Base-by-base conservation (phyloP, 2,329 filamentous ascomycete genomes). In the Aspergillus sp. region DNA sequence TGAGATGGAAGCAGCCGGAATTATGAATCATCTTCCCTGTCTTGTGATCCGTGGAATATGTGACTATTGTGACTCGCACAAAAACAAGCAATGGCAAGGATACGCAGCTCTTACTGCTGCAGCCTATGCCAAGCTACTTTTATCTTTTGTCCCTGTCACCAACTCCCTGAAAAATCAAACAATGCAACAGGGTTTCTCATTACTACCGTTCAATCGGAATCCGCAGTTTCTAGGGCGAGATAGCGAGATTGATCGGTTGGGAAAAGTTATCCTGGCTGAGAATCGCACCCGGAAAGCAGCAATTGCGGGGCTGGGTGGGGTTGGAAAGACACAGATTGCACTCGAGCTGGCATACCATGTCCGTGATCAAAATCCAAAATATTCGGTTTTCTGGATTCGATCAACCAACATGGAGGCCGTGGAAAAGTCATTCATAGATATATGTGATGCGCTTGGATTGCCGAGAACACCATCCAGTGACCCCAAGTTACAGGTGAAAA, bases 341-440 rank as follows among this genome's bases (percentile, higher is more conserved):
- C 53, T 64, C 32, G 57, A 62, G 41, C 50, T 58, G 22, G 53
- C 57, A 6, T 56, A 60, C 43, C 53, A 49, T 4, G 23, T 56
- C 17, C 51, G 41, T 13, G 51, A 59, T 7, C 15, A 39, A 39
- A 7, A 39, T 42, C 52, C 52, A 5, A 38, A 51, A 7, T 53
- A 22, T 30, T 61, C 53, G 20, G 47, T 61, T 9, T 62, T 65
- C 41, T 64, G 61, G 60, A 46, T 64, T 13, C 53, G 60, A 38
- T 57, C 57, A 33, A 60, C 54, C 19, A 63, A 50, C 48, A 32
- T 46, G 7, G 53, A 41, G 19, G 50, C 32, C 32, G 32, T 33
- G 32, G 32, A 33, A 33, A 33, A 33, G 32, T 33, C 32, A 33
- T 33, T 33, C 32, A 33, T 33, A 33, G 32, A 33, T 33, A 33